A percentile compares a stretch with the other conserved stretches of the same genome.
These are phyloP conservation scores for Yamadazyma spencermartinsiae DNA, from an alignment of 1,139 yeast species.

Conservation along the genomic window DNA sequence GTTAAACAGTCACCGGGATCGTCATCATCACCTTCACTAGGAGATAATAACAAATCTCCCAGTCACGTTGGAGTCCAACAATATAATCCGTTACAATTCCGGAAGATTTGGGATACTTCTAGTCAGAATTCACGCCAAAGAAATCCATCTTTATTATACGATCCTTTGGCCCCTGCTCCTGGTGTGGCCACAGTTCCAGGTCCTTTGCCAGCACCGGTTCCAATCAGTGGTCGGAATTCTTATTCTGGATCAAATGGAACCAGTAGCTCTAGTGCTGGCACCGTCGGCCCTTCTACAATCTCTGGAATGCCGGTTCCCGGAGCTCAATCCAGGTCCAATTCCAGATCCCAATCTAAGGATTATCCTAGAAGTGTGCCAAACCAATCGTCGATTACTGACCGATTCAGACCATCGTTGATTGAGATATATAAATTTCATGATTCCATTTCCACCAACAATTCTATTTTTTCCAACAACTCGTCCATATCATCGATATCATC, in stretches of 20 bases:
- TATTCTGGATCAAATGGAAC: background rate
- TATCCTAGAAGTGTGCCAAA: conserved; percentile 11
- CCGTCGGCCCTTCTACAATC: conserved; percentile 5
- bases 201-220: conserved; percentile 6
- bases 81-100: conserved; percentile 36
- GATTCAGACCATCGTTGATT: conserved; percentile 43
- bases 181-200: conserved; percentile 7
- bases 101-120: conserved; percentile 40
- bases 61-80: conserved; percentile 17
- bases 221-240: background rate
- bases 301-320: conserved; percentile 8
- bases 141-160: conserved; percentile 38
- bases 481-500: conserved; percentile 35
- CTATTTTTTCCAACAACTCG: conserved; percentile 36
- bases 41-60: conserved; percentile 1
- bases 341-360: conserved; percentile 8
- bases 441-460: conserved; percentile 28
- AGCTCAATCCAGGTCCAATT: conserved; percentile 9
- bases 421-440: conserved; percentile 33
- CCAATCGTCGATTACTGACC: conserved; percentile 20
- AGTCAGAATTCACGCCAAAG: conserved; percentile 23
- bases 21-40: conserved; percentile 1
- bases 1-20: background rate
- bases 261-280: background rate
- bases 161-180: conserved; percentile 37